A percentile compares a stretch with the other conserved stretches of the same genome.
Evolutionary conservation across 1,139 yeast genomes (phyloP).

Genomic region (Schizosaccharomyces versatilis): DNA sequence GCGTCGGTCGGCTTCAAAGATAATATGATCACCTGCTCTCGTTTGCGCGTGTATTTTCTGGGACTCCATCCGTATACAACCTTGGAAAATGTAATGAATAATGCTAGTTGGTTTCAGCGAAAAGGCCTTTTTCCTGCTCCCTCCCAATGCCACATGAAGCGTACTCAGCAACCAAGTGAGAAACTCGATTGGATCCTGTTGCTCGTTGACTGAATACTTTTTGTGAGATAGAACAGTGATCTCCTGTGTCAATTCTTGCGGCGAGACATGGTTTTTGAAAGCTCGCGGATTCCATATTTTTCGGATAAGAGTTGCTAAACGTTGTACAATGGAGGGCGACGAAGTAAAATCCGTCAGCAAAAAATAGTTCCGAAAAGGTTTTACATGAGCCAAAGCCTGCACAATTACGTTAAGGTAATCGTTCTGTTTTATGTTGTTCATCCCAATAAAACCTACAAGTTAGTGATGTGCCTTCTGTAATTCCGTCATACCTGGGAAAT

Average conservation of each 20-base stretch:
- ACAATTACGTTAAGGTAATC: conserved; percentile 38
- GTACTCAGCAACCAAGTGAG: conserved; percentile 38
- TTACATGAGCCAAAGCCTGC: conserved; percentile 35
- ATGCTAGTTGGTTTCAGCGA: conserved; percentile 15
- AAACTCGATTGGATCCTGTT: conserved; percentile 34
- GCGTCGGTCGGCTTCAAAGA: conserved; percentile 15
- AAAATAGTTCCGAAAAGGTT: conserved; percentile 30
- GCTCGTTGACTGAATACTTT: conserved; percentile 20
- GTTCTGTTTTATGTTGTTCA: conserved; percentile 31
- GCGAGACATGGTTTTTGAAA: conserved; percentile 41
- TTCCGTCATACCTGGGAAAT: conserved; percentile 21
- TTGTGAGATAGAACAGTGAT: conserved; percentile 26
- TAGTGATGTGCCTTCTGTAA: background rate
- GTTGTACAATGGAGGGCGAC: conserved; percentile 18
- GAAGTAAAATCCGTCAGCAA: conserved; percentile 19
- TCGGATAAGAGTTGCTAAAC: conserved; percentile 28
- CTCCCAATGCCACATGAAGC: conserved; percentile 24
- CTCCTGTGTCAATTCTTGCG: conserved; percentile 38
- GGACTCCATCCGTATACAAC: conserved; percentile 25
- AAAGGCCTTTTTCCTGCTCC: conserved; percentile 12
- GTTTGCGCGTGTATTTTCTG: conserved; percentile 16
- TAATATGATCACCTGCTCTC: conserved; percentile 15
- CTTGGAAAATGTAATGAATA: conserved; percentile 27
- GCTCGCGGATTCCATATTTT: conserved; percentile 44
- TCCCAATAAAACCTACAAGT: conserved; percentile 35